Evolutionary conservation across 129 eudicot species (phyloP).

Genomic region (Logfia minima): DNA sequence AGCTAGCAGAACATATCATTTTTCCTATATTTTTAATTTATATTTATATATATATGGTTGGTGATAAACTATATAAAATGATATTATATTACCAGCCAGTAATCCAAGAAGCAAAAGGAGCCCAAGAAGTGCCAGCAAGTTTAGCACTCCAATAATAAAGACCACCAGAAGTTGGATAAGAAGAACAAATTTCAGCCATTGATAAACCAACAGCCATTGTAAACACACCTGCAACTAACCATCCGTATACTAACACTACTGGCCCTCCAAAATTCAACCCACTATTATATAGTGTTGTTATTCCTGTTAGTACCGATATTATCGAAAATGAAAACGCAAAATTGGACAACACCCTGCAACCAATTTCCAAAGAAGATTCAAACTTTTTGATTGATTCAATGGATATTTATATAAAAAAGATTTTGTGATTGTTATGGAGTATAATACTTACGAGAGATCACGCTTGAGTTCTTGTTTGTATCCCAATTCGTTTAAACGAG

Average conservation of each 20-base stretch:
- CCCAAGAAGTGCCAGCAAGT: conserved; percentile 96
- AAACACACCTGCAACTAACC: conserved; percentile 74
- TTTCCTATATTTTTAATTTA: too few species aligned
- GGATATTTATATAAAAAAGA: neutral
- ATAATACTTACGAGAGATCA: conserved; percentile 77
- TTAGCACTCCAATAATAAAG: conserved; percentile 99
- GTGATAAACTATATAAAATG: too few species aligned
- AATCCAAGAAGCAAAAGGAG: conserved; percentile 97
- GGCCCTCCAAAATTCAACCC: conserved; percentile 92
- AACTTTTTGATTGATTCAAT: neutral
- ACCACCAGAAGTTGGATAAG: conserved; percentile 98
- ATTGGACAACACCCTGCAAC: conserved; percentile 84
- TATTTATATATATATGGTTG: too few species aligned
- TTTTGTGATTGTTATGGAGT: neutral
- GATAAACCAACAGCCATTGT: conserved; percentile 95
- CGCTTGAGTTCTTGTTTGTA: conserved; percentile 99
- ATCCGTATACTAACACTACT: conserved; percentile 74
- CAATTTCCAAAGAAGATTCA: conserved; percentile 5
- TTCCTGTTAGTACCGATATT: conserved; percentile 91
- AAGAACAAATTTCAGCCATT: conserved; percentile 97
- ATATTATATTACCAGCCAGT: conserved; percentile 76
- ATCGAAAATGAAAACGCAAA: conserved; percentile 96
- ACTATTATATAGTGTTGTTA: conserved; percentile 76
- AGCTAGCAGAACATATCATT: too few species aligned
- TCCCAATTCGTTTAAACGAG: conserved; percentile 66